Evolutionary conservation across 331 rosid species (phyloP).

Genomic region (Cucumis variabilis): DNA sequence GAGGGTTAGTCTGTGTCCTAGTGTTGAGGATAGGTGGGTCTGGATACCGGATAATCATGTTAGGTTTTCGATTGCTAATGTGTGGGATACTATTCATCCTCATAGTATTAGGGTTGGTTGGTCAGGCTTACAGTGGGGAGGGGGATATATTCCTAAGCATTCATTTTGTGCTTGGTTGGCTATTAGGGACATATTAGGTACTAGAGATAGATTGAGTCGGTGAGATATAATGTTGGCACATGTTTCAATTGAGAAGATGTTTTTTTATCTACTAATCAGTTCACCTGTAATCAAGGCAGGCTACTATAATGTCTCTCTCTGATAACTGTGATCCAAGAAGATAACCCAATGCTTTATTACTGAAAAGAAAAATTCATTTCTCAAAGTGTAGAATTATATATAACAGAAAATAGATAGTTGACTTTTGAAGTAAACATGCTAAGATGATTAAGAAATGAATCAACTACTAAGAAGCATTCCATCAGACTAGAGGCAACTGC

Average conservation of each 20-base stretch:
- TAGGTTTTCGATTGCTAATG: too few relatives aligned
- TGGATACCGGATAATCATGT: too few relatives aligned
- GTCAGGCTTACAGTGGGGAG: too few relatives aligned
- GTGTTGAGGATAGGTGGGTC: too few relatives aligned
- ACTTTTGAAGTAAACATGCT: neutral
- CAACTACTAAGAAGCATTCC: neutral
- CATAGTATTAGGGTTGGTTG: too few relatives aligned
- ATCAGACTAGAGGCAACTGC: neutral
- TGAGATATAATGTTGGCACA: too few relatives aligned
- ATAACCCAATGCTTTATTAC: constrained; percentile 97
- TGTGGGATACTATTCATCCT: too few relatives aligned
- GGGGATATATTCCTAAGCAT: too few relatives aligned
- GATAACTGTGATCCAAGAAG: constrained; percentile 91
- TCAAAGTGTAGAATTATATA: neutral
- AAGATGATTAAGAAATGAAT: neutral
- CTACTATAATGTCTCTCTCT: constrained; percentile 90
- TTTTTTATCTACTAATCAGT: neutral
- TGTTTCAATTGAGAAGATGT: neutral
- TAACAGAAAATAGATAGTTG: neutral
- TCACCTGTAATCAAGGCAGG: constrained; percentile 97
- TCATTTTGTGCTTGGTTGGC: too few relatives aligned
- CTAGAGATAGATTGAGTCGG: too few relatives aligned
- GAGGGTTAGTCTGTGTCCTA: too few relatives aligned
- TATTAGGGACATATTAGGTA: too few relatives aligned
- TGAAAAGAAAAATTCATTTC: constrained; percentile 43